These are phyloP conservation scores for Kwoniella pini DNA, from an alignment of 768 basidiomycete genomes.

Conservation along the genomic window DNA sequence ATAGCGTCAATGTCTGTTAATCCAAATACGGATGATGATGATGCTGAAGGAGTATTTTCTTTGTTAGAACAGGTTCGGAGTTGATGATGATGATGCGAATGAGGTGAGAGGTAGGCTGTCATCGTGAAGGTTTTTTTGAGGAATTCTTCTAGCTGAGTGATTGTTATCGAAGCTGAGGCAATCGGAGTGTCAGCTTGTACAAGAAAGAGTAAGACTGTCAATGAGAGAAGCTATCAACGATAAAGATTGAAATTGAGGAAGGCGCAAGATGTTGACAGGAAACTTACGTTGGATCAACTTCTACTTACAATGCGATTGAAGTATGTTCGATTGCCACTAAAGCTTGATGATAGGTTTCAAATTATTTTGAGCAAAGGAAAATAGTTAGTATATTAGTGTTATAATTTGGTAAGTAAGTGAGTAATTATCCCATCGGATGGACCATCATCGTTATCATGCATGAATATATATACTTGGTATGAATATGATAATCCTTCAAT, in stretches of 20 bases:
- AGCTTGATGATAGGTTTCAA: not conserved
- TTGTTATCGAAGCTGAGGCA: not conserved
- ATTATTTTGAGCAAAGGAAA: not conserved
- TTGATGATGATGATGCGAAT: conserved; percentile 2
- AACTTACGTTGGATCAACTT: conserved; percentile 17
- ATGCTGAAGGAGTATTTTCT: conserved; percentile 16
- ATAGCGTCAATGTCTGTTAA: conserved; percentile 22
- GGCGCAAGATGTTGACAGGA: not conserved
- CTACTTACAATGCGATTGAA: conserved; percentile 5
- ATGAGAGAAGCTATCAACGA: not conserved
- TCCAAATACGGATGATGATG: conserved; percentile 11
- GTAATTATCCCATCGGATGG: not conserved
- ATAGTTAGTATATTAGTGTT: not conserved
- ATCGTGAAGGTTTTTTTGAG: not conserved
- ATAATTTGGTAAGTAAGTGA: not conserved
- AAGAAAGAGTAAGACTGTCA: not conserved
- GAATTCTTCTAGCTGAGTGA: not conserved
- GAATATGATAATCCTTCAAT: not conserved
- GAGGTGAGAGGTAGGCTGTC: conserved; percentile 14
- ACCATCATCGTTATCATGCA: no score
- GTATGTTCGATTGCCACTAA: not conserved
- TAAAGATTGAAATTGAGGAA: not conserved
- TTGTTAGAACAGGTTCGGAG: conserved; percentile 17
- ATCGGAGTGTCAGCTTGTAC: not conserved
- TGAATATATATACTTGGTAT: not conserved